Evolutionary conservation across 2,329 filamentous ascomycete genomes (phyloP), one percentile per base, ranked within the genome.

Genomic region (Verticillium klebahnii): DNA sequence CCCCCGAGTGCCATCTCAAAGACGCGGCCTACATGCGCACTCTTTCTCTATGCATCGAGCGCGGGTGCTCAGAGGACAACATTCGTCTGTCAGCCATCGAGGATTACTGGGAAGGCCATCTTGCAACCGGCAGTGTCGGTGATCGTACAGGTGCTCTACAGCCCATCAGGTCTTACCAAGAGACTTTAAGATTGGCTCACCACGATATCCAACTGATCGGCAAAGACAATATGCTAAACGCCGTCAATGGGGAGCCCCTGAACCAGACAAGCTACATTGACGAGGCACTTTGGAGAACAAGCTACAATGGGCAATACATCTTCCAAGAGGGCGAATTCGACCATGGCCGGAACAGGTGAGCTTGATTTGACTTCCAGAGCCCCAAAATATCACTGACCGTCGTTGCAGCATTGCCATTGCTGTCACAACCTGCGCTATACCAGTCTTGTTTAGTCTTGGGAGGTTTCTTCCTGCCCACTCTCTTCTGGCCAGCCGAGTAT

Each of bases 231-330:
- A 39, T 25, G 17, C 25, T 25, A 15, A 37, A 5, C 3, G 32
- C 37, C 37, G 23, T 29, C 19, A 23, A 36, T 6, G 34, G 57
- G 8, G 34, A 45, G 19, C 57, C 56, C 6, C 65, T 77, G 14
- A 75, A 77, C 56, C 62, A 65, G 7, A 76, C 75, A 6, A 75
- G 73, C 63, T 67, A 74, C 40, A 64, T 76, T 14, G 39, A 45
- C 0, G 60, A 67, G 3, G 61, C 64, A 6, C 68, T 71, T 57
- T 76, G 72, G 71, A 69, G 70, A 60, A 61, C 66, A 5, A 68
- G 82, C 65, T 84, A 84, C 71, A 84, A 79, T 63, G 81, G 80
- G 59, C 78, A 82, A 73, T 67, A 78, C 11, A 80, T 82, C 61
- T 83, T 83, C 50, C 82, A 85, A 58, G 72, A 73, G 63, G 84